Evolutionary conservation across 805 yeast species (phyloP).

Genomic region (Cyberlindnera xylosilytica): DNA sequence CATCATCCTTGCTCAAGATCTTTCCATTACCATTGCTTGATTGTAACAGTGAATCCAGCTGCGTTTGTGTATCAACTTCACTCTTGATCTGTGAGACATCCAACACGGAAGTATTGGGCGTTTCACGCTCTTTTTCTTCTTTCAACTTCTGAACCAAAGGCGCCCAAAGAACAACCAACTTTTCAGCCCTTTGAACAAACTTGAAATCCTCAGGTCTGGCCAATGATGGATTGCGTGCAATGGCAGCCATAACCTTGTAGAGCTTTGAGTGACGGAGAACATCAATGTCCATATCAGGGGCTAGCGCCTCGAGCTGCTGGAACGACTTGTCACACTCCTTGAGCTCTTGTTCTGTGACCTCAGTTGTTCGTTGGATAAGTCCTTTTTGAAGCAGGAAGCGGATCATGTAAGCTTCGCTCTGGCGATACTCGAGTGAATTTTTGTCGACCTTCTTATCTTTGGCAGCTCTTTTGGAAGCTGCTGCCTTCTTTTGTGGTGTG

Average conservation of each 20-base stretch:
- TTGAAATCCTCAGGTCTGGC: conserved; percentile 42
- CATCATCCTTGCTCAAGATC: no score
- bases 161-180: conserved; percentile 41
- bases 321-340: conserved; percentile 29
- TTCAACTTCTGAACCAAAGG: conserved; percentile 35
- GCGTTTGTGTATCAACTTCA: not conserved
- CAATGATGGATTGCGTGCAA: conserved; percentile 37
- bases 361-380: conserved; percentile 40
- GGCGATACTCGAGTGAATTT: conserved; percentile 3
- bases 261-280: conserved; percentile 43
- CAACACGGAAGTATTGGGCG: conserved; percentile 18
- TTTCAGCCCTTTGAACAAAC: conserved; percentile 42
- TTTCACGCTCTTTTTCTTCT: conserved; percentile 27
- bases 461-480: not conserved
- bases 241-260: conserved; percentile 51
- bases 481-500: not conserved
- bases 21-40: no score
- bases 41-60: no score
- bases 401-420: conserved; percentile 26
- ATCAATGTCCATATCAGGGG: conserved; percentile 34
- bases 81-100: conserved; percentile 2
- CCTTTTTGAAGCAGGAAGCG: conserved; percentile 47
- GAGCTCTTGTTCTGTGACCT: conserved; percentile 39
- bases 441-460: not conserved
- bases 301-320: conserved; percentile 40